Percentiles rank a stretch among this genome's conserved stretches.
Evolutionary conservation across 2,329 filamentous ascomycete genomes (phyloP).

Genomic region (Claviceps sp.): DNA sequence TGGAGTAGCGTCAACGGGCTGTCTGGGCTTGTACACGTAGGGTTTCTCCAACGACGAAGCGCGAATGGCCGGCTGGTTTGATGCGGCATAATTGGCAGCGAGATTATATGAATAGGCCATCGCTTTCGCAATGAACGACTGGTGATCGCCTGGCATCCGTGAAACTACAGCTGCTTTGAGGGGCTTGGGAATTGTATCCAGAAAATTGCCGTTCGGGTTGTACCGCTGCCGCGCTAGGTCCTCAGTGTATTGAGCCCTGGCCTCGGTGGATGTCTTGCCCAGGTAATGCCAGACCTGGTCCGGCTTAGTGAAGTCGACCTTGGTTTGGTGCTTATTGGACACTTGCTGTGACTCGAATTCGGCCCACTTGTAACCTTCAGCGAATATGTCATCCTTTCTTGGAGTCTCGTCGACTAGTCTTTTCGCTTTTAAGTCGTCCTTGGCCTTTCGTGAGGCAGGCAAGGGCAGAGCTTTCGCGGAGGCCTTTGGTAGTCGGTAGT

Average conservation of each 20-base stretch:
- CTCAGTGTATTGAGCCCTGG: conserved; percentile 81
- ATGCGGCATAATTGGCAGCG: conserved; percentile 1
- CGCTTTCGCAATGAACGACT: conserved; percentile 8
- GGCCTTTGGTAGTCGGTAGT: conserved; percentile 61
- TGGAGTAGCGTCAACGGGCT: conserved; percentile 10
- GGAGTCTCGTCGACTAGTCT: conserved; percentile 48
- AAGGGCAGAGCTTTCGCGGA: conserved; percentile 60
- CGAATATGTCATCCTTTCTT: conserved; percentile 52
- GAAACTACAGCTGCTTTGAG: conserved; percentile 22
- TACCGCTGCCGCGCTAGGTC: conserved; percentile 47
- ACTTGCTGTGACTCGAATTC: conserved; percentile 61
- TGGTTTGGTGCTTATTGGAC: conserved; percentile 46
- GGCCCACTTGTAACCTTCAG: conserved; percentile 57
- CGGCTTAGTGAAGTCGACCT: conserved; percentile 57
- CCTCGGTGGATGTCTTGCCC: conserved; percentile 74
- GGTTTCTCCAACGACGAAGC: conserved; percentile 30
- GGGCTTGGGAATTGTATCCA: conserved; percentile 53
- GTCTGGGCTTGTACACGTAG: conserved; percentile 39
- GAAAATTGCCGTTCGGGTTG: conserved; percentile 57
- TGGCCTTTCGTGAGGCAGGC: conserved; percentile 47
- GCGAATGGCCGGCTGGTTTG: background rate
- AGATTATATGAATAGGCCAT: conserved; percentile 6
- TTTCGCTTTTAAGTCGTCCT: conserved; percentile 56
- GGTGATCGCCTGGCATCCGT: conserved; percentile 9
- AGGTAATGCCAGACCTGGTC: conserved; percentile 84